Evolutionary conservation across 176 grass and related monocot species (phyloP).

Genomic region (Coix lacrymajobi): DNA sequence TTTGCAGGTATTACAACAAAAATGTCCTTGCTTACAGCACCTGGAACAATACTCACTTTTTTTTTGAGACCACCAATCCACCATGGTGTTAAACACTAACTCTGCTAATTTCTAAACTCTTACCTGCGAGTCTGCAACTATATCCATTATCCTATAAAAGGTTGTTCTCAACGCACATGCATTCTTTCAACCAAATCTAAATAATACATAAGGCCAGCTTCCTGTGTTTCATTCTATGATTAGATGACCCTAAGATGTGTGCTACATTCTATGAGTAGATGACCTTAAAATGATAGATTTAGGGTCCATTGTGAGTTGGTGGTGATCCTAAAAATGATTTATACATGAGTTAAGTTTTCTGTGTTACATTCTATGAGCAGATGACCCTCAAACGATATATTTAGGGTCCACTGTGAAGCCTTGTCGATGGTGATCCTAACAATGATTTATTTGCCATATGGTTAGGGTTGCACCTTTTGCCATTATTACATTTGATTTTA

Average conservation of each 20-base stretch:
- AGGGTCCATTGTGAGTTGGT: neutral
- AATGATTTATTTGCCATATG: neutral
- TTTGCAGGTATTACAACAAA: constrained; percentile 67
- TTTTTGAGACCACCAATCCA: neutral
- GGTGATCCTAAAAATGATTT: constrained; percentile 4
- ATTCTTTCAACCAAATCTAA: neutral
- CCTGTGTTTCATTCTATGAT: neutral
- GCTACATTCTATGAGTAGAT: neutral
- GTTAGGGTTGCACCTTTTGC: neutral
- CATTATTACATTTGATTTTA: neutral
- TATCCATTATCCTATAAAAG: neutral
- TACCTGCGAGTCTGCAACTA: neutral
- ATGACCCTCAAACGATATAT: neutral
- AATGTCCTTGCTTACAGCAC: neutral
- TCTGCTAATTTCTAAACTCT: neutral
- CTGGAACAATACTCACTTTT: neutral
- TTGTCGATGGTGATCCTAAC: neutral
- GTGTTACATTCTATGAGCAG: neutral
- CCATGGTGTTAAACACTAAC: neutral
- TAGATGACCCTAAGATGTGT: neutral
- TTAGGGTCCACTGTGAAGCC: neutral
- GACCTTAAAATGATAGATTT: neutral
- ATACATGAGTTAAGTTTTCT: neutral
- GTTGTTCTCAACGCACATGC: neutral
- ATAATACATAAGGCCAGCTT: constrained; percentile 4